These are phyloP conservation scores for Lomentospora prolificans DNA, from an alignment of 2,329 filamentous ascomycete species.

Conservation along the genomic window DNA sequence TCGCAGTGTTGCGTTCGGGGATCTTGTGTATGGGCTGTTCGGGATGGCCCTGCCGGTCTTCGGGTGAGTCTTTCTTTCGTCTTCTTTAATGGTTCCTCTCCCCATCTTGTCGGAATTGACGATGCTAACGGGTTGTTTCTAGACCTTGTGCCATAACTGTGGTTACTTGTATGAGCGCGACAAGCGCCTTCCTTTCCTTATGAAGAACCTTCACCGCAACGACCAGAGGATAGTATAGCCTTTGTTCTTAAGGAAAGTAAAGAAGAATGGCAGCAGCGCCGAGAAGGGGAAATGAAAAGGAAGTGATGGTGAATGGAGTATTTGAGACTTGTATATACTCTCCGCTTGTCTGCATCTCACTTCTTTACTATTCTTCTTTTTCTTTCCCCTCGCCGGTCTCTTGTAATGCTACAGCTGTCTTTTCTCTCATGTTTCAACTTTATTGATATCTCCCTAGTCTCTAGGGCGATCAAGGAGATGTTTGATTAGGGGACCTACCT, in stretches of 20 bases:
- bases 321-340: too few relatives aligned
- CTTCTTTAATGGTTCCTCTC: slow-evolving; percentile 7
- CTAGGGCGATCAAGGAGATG: too few relatives aligned
- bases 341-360: not conserved
- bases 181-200: slow-evolving; percentile 58
- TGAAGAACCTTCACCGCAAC: slow-evolving; percentile 28
- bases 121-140: slow-evolving; percentile 15
- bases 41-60: slow-evolving; percentile 78
- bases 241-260: not conserved
- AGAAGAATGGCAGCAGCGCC: not conserved
- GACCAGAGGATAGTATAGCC: slow-evolving; percentile 22
- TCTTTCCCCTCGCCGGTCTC: not conserved
- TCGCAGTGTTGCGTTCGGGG: slow-evolving; percentile 82
- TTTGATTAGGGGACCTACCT: too few relatives aligned
- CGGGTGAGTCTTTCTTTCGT: slow-evolving; percentile 48
- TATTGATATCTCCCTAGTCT: too few relatives aligned
- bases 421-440: too few relatives aligned
- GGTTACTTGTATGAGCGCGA: slow-evolving; percentile 83
- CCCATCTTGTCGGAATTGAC: too few relatives aligned
- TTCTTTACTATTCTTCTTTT: not conserved
- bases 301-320: not conserved
- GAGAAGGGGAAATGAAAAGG: not conserved
- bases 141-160: slow-evolving; percentile 90
- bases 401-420: too few relatives aligned
- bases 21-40: slow-evolving; percentile 84